Evolutionary conservation across 108 stramenopile genomes (phyloP).

Genomic region (Aurantiochytrium sp.): DNA sequence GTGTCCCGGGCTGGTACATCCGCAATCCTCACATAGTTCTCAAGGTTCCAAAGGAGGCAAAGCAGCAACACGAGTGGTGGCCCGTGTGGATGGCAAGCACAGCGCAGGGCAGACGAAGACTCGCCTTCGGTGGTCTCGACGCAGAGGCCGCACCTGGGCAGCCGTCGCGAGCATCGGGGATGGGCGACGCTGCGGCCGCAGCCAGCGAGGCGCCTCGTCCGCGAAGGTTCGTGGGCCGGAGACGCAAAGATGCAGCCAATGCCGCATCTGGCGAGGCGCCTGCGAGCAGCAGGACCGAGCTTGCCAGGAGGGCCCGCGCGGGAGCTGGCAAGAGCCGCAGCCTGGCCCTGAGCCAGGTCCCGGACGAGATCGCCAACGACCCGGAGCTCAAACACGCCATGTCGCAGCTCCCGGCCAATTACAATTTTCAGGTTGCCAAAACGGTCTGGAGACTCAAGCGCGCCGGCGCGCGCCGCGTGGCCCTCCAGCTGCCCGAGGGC

Average conservation of each 20-base stretch:
- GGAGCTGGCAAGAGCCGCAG: not conserved
- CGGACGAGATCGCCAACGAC: constrained; percentile 8
- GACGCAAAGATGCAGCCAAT: not conserved
- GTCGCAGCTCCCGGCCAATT: constrained; percentile 43
- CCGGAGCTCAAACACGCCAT: constrained; percentile 22
- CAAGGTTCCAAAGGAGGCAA: no score
- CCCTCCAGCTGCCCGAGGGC: constrained; percentile 96
- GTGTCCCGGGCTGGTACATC: no score
- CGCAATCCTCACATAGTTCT: no score
- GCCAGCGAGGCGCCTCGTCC: not conserved
- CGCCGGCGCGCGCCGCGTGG: constrained; percentile 55
- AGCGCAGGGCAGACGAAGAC: no score
- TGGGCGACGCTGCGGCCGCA: not conserved
- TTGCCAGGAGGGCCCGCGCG: not conserved
- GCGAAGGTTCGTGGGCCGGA: not conserved
- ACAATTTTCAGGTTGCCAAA: constrained; percentile 68
- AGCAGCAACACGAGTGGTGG: no score
- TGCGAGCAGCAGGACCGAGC: not conserved
- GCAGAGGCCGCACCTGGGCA: no score
- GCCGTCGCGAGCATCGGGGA: no score
- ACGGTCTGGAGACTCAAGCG: constrained; percentile 69
- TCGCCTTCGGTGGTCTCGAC: no score
- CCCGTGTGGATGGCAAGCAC: no score
- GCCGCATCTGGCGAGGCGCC: not conserved
- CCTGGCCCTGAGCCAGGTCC: not conserved